A percentile compares a stretch with the other conserved stretches of the same genome.
These are phyloP conservation scores for Amanita molliuscula DNA, from an alignment of 768 basidiomycete genomes.

Conservation along the genomic window DNA sequence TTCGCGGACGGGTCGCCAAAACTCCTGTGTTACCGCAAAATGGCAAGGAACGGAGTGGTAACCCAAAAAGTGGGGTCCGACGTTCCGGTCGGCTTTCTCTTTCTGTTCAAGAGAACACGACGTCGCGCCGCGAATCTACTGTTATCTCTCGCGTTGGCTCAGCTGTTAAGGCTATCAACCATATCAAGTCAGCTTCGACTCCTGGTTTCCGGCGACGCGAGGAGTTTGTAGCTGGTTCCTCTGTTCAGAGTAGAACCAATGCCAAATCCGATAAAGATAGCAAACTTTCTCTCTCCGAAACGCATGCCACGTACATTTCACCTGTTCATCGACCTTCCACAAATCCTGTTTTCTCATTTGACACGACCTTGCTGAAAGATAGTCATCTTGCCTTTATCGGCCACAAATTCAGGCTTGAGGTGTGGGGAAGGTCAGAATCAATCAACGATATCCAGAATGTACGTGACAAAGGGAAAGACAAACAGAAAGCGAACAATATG, in stretches of 20 bases:
- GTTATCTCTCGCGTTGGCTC: constrained; percentile 10
- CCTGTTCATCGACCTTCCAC: constrained; percentile 75
- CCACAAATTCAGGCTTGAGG: constrained; percentile 39
- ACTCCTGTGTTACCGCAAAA: constrained; percentile 2
- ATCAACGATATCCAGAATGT: constrained; percentile 10
- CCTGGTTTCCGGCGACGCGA: constrained; percentile 14
- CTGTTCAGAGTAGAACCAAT: not conserved
- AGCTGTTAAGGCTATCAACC: not conserved
- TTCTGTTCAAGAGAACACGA: constrained; percentile 14
- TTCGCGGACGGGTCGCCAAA: constrained; percentile 5
- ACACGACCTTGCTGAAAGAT: constrained; percentile 37
- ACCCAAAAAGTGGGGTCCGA: not conserved
- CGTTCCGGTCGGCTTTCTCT: constrained; percentile 9
- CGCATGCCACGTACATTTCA: constrained; percentile 55
- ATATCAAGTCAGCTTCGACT: constrained; percentile 18
- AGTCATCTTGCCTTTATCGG: constrained; percentile 43
- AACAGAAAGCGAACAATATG: constrained; percentile 8
- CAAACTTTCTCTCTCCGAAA: constrained; percentile 3
- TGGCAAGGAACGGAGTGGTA: not conserved
- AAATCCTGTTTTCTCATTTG: constrained; percentile 64
- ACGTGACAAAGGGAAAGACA: constrained; percentile 35
- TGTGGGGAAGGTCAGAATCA: constrained; percentile 41
- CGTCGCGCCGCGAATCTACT: constrained; percentile 14
- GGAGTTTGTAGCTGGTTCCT: not conserved
- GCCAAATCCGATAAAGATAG: not conserved